These are phyloP conservation scores for Cucurbita moschata DNA, from an alignment of 306 rosid species.

Conservation along the genomic window DNA sequence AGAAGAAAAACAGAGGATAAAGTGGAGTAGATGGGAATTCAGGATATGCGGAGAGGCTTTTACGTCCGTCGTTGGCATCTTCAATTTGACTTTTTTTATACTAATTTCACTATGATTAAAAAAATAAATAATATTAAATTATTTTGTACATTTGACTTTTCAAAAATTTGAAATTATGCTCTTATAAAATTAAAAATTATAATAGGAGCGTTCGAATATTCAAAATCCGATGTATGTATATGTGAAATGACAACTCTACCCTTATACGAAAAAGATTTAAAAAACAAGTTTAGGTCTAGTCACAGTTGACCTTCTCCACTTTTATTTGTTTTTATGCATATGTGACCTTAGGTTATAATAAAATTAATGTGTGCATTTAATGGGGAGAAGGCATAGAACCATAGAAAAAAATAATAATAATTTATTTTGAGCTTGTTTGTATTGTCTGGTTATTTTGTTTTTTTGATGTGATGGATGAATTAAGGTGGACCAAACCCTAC, in stretches of 20 bases:
- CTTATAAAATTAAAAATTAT: too few species aligned
- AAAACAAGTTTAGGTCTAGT: neutral
- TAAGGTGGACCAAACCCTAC: constrained; percentile 39
- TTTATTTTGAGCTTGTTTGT: constrained; percentile 9
- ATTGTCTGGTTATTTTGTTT: constrained; percentile 34
- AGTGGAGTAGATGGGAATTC: constrained; percentile 48
- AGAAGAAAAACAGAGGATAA: constrained; percentile 14
- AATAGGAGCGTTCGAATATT: too few species aligned
- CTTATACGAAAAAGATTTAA: neutral
- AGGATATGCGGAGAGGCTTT: constrained; percentile 14
- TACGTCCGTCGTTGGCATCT: constrained; percentile 22
- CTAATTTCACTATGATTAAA: constrained; percentile 9
- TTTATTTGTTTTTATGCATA: neutral
- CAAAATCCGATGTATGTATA: too few species aligned
- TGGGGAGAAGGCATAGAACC: constrained; percentile 2
- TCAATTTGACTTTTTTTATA: constrained; percentile 40
- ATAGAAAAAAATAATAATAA: neutral
- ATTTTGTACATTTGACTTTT: constrained; percentile 44
- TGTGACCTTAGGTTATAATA: neutral
- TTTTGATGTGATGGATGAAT: constrained; percentile 35
- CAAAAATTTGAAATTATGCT: too few species aligned
- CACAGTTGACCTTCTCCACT: constrained; percentile 7
- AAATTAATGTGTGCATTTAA: neutral
- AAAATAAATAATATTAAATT: neutral
- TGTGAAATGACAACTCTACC: neutral